Percentiles rank a stretch among this genome's conserved stretches.
phyloP scores from a whole-genome alignment of 306 rosid genomes.

The Medicago lupulina region DNA sequence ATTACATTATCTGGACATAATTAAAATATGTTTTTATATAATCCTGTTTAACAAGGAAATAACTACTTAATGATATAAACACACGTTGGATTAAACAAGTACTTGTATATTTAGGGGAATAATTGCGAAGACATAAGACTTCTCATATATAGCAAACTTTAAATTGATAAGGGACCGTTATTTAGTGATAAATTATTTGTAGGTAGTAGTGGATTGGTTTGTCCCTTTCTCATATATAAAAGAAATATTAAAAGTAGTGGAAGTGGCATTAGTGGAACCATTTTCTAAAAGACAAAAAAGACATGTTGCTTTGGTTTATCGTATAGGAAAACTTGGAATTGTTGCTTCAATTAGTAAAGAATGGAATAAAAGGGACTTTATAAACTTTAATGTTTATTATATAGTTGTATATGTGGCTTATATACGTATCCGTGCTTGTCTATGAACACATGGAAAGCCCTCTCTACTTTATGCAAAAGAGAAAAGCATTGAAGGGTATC shows the following conservation, averaged over 20 bases:
- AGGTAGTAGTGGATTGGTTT: slow-evolving; percentile 33
- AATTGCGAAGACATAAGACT: neutral
- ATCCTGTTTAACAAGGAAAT: no score
- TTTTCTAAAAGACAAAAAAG: slow-evolving; percentile 40
- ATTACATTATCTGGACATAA: no score
- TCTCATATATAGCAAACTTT: neutral
- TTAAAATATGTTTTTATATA: no score
- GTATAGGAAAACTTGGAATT: slow-evolving; percentile 6
- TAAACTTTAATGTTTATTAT: neutral
- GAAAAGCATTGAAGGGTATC: neutral
- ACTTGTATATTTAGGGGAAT: neutral
- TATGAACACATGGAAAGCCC: slow-evolving; percentile 1
- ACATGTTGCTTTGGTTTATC: slow-evolving; percentile 26
- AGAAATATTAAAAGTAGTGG: slow-evolving; percentile 23
- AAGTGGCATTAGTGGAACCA: slow-evolving; percentile 11
- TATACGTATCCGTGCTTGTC: slow-evolving; percentile 12
- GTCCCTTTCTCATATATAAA: slow-evolving; percentile 24
- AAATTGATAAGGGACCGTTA: neutral
- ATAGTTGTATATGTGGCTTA: slow-evolving; percentile 5
- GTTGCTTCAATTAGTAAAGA: slow-evolving; percentile 38
- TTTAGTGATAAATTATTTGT: neutral
- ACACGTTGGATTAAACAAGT: neutral
- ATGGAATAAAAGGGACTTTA: slow-evolving; percentile 6
- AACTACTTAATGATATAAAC: no score
- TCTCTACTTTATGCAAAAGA: neutral